phyloP scores from a whole-genome alignment of 345 rosid species.

The Syzygium aromaticum region DNA sequence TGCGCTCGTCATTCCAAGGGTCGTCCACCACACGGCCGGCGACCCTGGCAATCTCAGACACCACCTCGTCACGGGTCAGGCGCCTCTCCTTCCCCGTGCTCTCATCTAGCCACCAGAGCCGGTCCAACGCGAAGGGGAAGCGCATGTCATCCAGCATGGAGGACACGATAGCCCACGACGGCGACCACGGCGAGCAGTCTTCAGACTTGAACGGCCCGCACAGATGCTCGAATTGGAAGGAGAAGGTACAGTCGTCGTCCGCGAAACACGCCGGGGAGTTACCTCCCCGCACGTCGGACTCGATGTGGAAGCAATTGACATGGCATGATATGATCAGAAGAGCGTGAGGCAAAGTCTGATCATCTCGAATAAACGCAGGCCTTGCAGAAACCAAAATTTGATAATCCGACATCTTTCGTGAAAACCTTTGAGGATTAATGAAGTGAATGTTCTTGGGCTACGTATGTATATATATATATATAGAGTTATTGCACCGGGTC shows the following conservation, averaged over 20 bases:
- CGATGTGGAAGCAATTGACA: background rate
- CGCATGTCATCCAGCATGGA: background rate
- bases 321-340: background rate
- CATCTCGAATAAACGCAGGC: background rate
- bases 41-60: background rate
- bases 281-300: background rate
- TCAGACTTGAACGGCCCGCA: fast-evolving
- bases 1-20: background rate
- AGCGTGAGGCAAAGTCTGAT: background rate
- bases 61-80: background rate
- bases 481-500: too few relatives aligned
- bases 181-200: background rate
- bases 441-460: background rate
- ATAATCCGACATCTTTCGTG: background rate
- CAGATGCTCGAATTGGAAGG: background rate
- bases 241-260: background rate
- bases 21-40: background rate
- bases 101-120: background rate
- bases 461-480: background rate
- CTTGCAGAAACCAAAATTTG: background rate
- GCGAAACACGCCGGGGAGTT: background rate
- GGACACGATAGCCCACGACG: background rate
- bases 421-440: background rate
- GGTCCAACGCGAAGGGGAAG: background rate
- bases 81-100: background rate